These are phyloP conservation scores for Ophiostoma pallidulum DNA, from an alignment of 2,329 filamentous ascomycete genomes.

Conservation along the genomic window DNA sequence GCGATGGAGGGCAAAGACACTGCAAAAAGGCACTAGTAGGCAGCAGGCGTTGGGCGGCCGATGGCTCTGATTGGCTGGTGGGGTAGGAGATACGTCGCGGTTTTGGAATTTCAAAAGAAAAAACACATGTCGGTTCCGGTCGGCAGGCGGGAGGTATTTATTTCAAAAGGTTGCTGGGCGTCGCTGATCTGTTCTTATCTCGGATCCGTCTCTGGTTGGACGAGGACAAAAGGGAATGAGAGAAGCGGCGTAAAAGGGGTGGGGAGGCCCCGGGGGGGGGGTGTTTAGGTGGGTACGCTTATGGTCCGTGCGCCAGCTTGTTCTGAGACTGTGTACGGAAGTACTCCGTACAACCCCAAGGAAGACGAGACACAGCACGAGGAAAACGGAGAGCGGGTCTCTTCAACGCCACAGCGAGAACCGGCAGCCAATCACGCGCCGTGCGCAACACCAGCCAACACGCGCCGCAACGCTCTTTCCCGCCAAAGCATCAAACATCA, in stretches of 20 bases:
- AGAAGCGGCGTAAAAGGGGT: slow-evolving; percentile 2
- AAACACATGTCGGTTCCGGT: slow-evolving; percentile 26
- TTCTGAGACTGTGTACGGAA: slow-evolving; percentile 6
- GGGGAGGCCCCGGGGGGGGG: slow-evolving; percentile 1
- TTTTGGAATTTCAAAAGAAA: slow-evolving; percentile 22
- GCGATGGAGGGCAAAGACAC: neutral
- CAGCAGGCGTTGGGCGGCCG: neutral
- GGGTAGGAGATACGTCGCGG: slow-evolving; percentile 15
- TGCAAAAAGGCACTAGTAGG: slow-evolving; percentile 10
- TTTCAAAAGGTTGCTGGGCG: slow-evolving; percentile 20
- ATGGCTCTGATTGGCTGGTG: slow-evolving; percentile 15
- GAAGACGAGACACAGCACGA: slow-evolving; percentile 4
- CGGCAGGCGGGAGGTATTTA: slow-evolving; percentile 30
- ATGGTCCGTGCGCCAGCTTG: slow-evolving; percentile 12
- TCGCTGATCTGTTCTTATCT: slow-evolving; percentile 23
- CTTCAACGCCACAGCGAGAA: neutral
- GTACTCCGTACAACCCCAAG: slow-evolving; percentile 1
- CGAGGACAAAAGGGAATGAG: slow-evolving; percentile 6
- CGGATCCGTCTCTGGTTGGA: slow-evolving; percentile 20
- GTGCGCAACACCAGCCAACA: slow-evolving; percentile 7
- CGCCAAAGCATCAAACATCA: neutral
- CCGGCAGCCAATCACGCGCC: slow-evolving; percentile 12
- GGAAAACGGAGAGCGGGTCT: slow-evolving; percentile 1
- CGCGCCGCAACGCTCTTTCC: neutral
- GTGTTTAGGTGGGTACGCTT: neutral